Conservation (phyloP, 345 rosid genomes). For the Microcos paniculata region DNA sequence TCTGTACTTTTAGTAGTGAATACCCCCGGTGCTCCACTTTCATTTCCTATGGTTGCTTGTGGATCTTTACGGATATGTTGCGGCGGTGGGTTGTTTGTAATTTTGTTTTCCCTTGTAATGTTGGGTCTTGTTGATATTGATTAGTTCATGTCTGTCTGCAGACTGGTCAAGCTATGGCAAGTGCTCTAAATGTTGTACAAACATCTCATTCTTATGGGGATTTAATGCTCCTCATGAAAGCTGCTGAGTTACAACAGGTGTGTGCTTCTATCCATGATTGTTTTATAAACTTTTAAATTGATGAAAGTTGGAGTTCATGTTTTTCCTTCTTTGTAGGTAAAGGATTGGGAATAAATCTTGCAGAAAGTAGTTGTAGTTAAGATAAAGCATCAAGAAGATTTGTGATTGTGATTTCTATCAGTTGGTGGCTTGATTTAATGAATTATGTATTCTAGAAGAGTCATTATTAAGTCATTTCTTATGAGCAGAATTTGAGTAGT, state of each 20-base stretch:
- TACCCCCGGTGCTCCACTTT: background rate
- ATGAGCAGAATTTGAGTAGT: background rate
- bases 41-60: background rate
- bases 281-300: background rate
- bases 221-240: constrained; percentile 71
- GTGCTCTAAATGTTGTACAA: constrained; percentile 77
- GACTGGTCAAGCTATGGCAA: constrained; percentile 75
- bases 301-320: background rate
- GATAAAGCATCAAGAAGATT: background rate
- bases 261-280: constrained; percentile 17
- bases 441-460: constrained; percentile 5
- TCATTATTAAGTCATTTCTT: background rate
- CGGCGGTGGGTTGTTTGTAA: background rate
- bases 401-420: background rate
- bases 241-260: constrained; percentile 64
- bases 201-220: constrained; percentile 93
- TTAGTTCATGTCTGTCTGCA: constrained; percentile 37
- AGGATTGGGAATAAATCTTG: background rate
- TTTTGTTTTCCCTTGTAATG: constrained; percentile 5
- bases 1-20: background rate
- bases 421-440: background rate
- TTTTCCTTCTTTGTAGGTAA: no score
- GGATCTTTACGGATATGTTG: background rate
- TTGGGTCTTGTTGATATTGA: constrained; percentile 14
- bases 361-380: constrained; percentile 8